A percentile compares a stretch with the other conserved stretches of the same genome.
Conservation (phyloP, 208 protist species). For the Trypanosoma congolense region DNA sequence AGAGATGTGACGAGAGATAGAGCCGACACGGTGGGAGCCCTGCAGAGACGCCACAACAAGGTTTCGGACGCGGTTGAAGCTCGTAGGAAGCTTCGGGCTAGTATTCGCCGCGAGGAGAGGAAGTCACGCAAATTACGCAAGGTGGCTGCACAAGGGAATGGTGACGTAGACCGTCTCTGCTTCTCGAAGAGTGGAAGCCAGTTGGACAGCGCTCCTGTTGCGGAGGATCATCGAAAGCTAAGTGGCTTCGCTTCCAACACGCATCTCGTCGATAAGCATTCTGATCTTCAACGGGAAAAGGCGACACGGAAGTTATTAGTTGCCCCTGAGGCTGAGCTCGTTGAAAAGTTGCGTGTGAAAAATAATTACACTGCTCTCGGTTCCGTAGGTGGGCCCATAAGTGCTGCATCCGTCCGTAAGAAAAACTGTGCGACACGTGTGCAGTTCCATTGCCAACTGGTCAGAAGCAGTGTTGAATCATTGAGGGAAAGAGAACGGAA, state of each 20-base stretch:
- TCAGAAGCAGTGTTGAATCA: neutral
- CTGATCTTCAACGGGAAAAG: neutral
- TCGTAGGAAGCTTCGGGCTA: constrained; percentile 4
- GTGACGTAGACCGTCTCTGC: neutral
- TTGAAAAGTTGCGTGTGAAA: neutral
- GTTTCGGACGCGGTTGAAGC: neutral
- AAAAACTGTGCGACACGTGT: neutral
- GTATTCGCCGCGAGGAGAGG: constrained; percentile 7
- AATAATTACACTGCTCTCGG: neutral
- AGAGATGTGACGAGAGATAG: neutral
- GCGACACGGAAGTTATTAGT: neutral
- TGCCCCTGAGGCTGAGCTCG: neutral
- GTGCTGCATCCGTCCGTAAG: neutral
- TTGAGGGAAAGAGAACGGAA: neutral
- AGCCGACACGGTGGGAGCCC: neutral
- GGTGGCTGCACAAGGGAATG: neutral
- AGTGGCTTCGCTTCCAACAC: neutral
- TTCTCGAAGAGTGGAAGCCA: neutral
- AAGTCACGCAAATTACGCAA: constrained; percentile 10
- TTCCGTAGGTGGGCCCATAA: neutral
- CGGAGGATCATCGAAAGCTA: no score
- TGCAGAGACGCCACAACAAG: neutral
- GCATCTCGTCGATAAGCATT: neutral
- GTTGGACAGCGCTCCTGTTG: neutral
- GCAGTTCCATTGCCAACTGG: neutral